phyloP scores from a whole-genome alignment of 305 asterid species.

The Fraxinus ornus region DNA sequence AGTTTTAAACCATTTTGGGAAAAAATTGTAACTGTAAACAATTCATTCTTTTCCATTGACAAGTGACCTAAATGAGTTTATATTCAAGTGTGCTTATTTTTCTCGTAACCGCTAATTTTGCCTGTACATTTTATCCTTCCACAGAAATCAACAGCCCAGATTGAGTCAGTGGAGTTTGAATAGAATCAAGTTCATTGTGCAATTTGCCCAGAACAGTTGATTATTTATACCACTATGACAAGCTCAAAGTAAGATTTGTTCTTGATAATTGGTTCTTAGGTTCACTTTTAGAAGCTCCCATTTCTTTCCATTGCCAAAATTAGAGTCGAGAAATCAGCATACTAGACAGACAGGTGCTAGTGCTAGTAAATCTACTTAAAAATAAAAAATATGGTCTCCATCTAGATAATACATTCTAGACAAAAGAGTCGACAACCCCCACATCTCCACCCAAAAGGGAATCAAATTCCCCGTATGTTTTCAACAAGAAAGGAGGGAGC shows the following conservation, averaged over 20 bases:
- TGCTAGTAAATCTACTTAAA: conserved; percentile 25
- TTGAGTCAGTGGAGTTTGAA: not conserved
- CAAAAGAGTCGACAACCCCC: conserved; percentile 28
- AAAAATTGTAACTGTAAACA: not conserved
- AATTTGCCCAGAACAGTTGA: not conserved
- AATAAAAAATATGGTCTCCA: conserved; percentile 24
- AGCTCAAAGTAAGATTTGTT: not conserved
- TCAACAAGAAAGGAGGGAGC: conserved; percentile 17
- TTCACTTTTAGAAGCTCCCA: not conserved
- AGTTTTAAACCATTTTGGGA: not conserved
- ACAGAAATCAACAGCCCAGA: not conserved
- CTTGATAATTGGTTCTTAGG: not conserved
- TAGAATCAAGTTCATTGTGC: not conserved
- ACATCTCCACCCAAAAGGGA: conserved; percentile 30
- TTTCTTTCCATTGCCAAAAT: not conserved
- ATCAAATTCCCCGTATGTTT: conserved; percentile 33
- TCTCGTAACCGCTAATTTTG: not conserved
- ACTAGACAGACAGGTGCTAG: not conserved
- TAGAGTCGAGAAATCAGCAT: not conserved
- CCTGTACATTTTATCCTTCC: not conserved
- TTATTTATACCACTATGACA: not conserved
- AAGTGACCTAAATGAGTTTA: not conserved
- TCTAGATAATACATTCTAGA: conserved; percentile 39
- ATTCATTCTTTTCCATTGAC: not conserved
- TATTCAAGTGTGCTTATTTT: not conserved